Conservation (phyloP, 495 filamentous ascomycete species). For the Penicilliopsis zonata region DNA sequence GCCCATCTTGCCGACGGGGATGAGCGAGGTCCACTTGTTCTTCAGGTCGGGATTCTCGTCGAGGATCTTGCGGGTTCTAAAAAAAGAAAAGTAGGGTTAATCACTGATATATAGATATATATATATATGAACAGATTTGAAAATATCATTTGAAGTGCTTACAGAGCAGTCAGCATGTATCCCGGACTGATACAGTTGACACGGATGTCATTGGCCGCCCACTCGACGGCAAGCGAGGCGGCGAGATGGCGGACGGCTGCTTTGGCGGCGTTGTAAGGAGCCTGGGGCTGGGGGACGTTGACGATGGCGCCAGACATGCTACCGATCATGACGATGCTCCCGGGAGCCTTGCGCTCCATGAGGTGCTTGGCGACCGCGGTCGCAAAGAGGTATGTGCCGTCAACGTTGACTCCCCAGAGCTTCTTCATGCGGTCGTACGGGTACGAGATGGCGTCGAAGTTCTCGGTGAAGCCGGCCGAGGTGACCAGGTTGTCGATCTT, state of each 20-base stretch:
- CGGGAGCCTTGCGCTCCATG: constrained; percentile 64
- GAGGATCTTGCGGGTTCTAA: constrained; percentile 83
- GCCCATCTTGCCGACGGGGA: constrained; percentile 87
- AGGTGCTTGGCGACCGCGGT: constrained; percentile 77
- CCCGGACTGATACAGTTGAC: constrained; percentile 89
- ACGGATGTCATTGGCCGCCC: constrained; percentile 71
- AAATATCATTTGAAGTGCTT: constrained; percentile 6
- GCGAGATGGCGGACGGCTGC: constrained; percentile 79
- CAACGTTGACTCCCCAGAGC: constrained; percentile 88
- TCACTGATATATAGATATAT: too few relatives aligned
- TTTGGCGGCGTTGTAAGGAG: constrained; percentile 84
- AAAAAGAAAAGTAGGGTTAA: constrained; percentile 3
- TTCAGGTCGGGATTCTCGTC: constrained; percentile 83
- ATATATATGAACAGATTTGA: too few relatives aligned
- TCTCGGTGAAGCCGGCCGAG: constrained; percentile 92
- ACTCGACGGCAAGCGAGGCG: constrained; percentile 74
- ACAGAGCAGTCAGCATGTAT: constrained; percentile 90
- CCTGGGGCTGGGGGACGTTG: constrained; percentile 89
- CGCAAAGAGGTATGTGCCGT: constrained; percentile 87
- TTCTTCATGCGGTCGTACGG: constrained; percentile 81
- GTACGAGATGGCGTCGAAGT: constrained; percentile 82
- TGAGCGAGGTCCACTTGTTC: constrained; percentile 79
- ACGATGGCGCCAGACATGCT: constrained; percentile 90
- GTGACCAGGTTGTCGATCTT: constrained; percentile 88
- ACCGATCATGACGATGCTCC: constrained; percentile 89